A percentile compares a stretch with the other conserved stretches of the same genome.
These are phyloP conservation scores for Anthracocystis setariae DNA, from an alignment of 1,284 basidiomycete species.

Conservation along the genomic window DNA sequence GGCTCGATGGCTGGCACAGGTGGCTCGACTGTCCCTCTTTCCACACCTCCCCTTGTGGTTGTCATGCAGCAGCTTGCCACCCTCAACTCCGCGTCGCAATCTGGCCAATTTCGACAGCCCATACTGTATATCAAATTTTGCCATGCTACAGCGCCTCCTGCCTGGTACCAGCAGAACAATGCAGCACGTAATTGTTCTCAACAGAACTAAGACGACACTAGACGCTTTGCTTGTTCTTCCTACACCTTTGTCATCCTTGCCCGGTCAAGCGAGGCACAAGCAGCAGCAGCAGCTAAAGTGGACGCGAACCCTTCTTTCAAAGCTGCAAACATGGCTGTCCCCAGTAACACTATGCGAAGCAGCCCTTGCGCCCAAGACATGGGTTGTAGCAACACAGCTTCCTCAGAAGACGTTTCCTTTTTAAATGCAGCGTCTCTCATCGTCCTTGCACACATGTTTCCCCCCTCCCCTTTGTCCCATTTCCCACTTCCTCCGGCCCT, in stretches of 20 bases:
- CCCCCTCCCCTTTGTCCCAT: conserved; percentile 1
- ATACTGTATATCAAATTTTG: no score
- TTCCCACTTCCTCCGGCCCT: neutral
- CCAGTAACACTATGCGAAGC: no score
- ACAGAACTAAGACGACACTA: no score
- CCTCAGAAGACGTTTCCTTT: neutral
- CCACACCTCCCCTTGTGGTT: neutral
- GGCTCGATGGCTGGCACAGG: neutral
- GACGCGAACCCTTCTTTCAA: neutral
- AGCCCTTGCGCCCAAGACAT: no score
- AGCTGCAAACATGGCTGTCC: neutral
- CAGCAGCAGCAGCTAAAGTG: no score
- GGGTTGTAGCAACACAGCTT: neutral
- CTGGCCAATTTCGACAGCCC: no score
- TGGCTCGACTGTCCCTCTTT: neutral
- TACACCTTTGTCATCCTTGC: no score
- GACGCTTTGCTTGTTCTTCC: no score
- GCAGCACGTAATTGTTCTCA: no score
- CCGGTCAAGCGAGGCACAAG: no score
- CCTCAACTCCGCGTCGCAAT: conserved; percentile 4
- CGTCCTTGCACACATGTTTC: neutral
- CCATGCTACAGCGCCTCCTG: no score
- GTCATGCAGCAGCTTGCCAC: conserved; percentile 6
- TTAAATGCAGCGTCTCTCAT: neutral
- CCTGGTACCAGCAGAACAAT: no score